phyloP scores from a whole-genome alignment of 2,329 filamentous ascomycete species.

The Penicillium sp. region DNA sequence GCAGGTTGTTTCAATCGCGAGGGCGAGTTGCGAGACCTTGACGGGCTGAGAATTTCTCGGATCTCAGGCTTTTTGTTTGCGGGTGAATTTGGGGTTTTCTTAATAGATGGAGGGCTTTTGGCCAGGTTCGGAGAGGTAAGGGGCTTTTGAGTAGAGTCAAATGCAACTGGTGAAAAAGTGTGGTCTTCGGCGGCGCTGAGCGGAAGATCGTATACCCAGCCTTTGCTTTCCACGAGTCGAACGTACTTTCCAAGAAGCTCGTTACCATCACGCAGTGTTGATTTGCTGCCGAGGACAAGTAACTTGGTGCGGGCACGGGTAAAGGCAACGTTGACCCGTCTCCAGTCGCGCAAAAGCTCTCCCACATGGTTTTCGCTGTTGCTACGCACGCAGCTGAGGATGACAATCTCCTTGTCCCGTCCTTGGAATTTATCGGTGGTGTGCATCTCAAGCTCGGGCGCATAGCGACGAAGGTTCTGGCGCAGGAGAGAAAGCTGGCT shows the following conservation, averaged over 20 bases:
- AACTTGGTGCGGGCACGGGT: slow-evolving; percentile 90
- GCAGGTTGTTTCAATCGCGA: slow-evolving; percentile 47
- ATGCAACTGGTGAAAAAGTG: slow-evolving; percentile 50
- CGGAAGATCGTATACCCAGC: slow-evolving; percentile 75
- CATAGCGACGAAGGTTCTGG: slow-evolving; percentile 57
- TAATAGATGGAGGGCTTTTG: slow-evolving; percentile 1
- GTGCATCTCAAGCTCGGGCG: slow-evolving; percentile 76
- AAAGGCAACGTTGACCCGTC: slow-evolving; percentile 91
- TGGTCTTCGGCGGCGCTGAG: slow-evolving; percentile 60
- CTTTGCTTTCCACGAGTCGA: slow-evolving; percentile 64
- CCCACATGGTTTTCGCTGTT: slow-evolving; percentile 81
- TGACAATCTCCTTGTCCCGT: slow-evolving; percentile 86
- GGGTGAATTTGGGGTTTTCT: slow-evolving; percentile 24
- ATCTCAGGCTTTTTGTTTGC: slow-evolving; percentile 17
- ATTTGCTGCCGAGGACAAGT: slow-evolving; percentile 74
- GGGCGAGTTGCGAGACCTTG: slow-evolving; percentile 22
- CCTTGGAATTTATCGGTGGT: slow-evolving; percentile 97
- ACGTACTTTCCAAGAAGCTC: slow-evolving; percentile 75
- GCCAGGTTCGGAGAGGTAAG: slow-evolving; percentile 14
- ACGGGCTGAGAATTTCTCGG: slow-evolving; percentile 28
- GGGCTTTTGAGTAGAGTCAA: slow-evolving; percentile 18
- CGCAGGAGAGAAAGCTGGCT: slow-evolving; percentile 81
- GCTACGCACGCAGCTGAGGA: slow-evolving; percentile 79
- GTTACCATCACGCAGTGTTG: slow-evolving; percentile 62
- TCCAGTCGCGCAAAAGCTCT: slow-evolving; percentile 83